These are phyloP conservation scores for Saturnispora hagleri DNA, from an alignment of 805 yeast genomes.

Conservation along the genomic window DNA sequence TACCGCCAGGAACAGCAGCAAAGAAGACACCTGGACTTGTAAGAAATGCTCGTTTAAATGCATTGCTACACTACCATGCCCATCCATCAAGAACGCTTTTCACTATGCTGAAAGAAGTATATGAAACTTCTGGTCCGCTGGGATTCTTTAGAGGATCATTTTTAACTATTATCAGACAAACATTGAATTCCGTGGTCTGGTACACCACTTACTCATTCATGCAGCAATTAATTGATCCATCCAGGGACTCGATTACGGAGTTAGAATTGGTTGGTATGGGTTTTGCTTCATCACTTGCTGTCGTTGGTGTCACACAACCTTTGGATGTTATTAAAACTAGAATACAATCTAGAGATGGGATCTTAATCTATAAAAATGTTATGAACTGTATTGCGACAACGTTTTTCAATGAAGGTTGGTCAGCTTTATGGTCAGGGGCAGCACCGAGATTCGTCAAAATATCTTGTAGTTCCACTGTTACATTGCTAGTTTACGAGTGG, in stretches of 20 bases:
- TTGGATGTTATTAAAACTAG: constrained; percentile 81
- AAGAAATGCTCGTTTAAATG: constrained; percentile 10
- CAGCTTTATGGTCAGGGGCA: constrained; percentile 50
- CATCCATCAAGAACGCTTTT: constrained; percentile 46
- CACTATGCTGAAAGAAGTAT: constrained; percentile 55
- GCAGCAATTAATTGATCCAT: constrained; percentile 61
- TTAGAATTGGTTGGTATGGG: constrained; percentile 36
- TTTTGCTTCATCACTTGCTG: constrained; percentile 58
- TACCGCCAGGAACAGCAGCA: constrained; percentile 3
- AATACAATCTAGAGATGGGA: constrained; percentile 71
- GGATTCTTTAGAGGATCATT: constrained; percentile 78
- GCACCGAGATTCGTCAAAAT: constrained; percentile 63
- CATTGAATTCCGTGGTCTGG: constrained; percentile 70
- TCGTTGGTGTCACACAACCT: constrained; percentile 77
- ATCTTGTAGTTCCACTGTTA: constrained; percentile 60
- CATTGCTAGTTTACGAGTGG: constrained; percentile 53
- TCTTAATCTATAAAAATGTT: constrained; percentile 48
- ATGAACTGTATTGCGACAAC: constrained; percentile 45
- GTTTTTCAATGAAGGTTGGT: constrained; percentile 37
- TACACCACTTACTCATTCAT: constrained; percentile 74
- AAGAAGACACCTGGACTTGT: not conserved
- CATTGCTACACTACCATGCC: constrained; percentile 33
- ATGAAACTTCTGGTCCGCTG: constrained; percentile 56
- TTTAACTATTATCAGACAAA: constrained; percentile 78
- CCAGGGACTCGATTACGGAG: constrained; percentile 33